A percentile compares a stretch with the other conserved stretches of the same genome.
phyloP scores from a whole-genome alignment of 2,329 filamentous ascomycete species.

The Colletotrichum musae region DNA sequence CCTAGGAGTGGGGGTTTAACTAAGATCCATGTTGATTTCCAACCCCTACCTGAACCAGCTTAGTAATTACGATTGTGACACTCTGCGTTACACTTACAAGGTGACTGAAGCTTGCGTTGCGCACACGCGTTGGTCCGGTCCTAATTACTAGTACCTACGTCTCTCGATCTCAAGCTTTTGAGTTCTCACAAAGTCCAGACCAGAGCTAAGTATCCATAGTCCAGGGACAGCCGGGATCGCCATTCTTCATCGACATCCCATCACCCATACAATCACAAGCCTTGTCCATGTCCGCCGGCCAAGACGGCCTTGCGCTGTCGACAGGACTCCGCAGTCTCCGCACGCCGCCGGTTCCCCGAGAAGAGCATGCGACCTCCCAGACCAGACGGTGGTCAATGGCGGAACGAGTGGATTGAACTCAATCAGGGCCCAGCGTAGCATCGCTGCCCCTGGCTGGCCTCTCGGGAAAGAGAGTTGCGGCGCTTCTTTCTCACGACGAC shows the following conservation, averaged over 20 bases:
- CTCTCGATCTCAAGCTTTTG: no score
- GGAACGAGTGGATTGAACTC: neutral
- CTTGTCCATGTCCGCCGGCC: neutral
- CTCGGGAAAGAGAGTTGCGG: neutral
- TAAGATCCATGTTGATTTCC: no score
- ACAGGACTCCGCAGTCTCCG: slow-evolving; percentile 23
- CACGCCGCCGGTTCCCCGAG: slow-evolving; percentile 26
- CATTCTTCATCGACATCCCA: neutral
- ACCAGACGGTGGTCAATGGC: neutral
- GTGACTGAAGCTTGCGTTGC: neutral
- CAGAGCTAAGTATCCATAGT: neutral
- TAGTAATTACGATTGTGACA: no score
- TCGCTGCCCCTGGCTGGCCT: slow-evolving; percentile 3
- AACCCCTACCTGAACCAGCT: no score
- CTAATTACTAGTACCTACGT: no score
- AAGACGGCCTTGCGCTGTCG: slow-evolving; percentile 6
- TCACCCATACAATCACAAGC: neutral
- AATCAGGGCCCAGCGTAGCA: slow-evolving; percentile 23
- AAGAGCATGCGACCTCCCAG: neutral
- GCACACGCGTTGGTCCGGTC: no score
- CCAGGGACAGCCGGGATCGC: neutral
- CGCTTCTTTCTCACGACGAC: slow-evolving; percentile 9
- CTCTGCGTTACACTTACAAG: no score
- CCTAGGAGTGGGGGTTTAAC: no score
- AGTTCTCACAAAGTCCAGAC: neutral